A percentile compares a stretch with the other conserved stretches of the same genome.
Evolutionary conservation across 331 rosid genomes (phyloP).

Genomic region (Pyracantha coccinea): DNA sequence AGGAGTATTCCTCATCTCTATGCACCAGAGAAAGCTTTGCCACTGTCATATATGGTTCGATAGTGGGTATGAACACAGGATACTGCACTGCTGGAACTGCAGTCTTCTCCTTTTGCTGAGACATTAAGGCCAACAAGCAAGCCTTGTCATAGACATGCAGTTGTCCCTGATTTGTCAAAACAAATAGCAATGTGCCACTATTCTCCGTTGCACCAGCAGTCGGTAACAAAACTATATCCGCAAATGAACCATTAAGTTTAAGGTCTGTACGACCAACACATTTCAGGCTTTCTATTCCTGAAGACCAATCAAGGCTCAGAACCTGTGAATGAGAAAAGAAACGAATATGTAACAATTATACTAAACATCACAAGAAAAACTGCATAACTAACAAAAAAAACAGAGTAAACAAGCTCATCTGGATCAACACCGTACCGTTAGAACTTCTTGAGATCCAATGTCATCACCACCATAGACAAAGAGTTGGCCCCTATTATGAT

Average conservation of each 20-base stretch:
- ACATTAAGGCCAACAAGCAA: slow-evolving; percentile 44
- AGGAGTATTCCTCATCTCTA: slow-evolving; percentile 35
- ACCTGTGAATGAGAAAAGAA: slow-evolving; percentile 38
- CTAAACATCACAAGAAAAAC: slow-evolving; percentile 2
- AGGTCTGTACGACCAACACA: slow-evolving; percentile 57
- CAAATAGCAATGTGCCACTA: slow-evolving; percentile 41
- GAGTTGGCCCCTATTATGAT: slow-evolving; percentile 42
- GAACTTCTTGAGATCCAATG: slow-evolving; percentile 81
- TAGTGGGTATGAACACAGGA: slow-evolving; percentile 56
- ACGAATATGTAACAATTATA: background rate
- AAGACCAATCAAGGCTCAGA: slow-evolving; percentile 67
- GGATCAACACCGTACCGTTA: slow-evolving; percentile 43
- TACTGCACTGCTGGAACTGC: slow-evolving; percentile 38
- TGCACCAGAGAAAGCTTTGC: slow-evolving; percentile 48
- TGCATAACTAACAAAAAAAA: slow-evolving; percentile 1
- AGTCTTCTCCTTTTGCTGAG: slow-evolving; percentile 36
- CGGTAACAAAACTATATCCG: slow-evolving; percentile 61
- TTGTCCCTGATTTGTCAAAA: slow-evolving; percentile 76
- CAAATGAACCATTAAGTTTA: slow-evolving; percentile 66
- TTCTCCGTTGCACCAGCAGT: slow-evolving; percentile 29
- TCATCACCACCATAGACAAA: slow-evolving; percentile 86
- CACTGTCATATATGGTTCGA: slow-evolving; percentile 57
- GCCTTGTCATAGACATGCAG: slow-evolving; percentile 47
- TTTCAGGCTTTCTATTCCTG: slow-evolving; percentile 62
- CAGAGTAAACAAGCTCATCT: slow-evolving; percentile 1